phyloP scores from a whole-genome alignment of 108 stramenopile genomes.

The Aureococcus anophagefferens region DNA sequence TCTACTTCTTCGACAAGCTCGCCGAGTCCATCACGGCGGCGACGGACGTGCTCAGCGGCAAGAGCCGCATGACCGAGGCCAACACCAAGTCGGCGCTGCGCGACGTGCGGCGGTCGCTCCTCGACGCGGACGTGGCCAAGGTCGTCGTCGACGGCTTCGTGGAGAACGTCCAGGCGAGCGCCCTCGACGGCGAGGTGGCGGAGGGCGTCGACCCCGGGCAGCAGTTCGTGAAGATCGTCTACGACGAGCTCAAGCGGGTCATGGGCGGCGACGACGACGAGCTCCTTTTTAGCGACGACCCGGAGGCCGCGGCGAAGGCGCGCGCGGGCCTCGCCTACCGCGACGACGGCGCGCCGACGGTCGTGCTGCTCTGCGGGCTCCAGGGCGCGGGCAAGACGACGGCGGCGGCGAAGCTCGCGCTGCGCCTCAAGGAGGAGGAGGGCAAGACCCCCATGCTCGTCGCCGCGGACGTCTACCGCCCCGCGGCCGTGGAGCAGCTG shows the following conservation, averaged over 20 bases:
- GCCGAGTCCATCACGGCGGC: too few relatives aligned
- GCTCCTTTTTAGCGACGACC: neutral
- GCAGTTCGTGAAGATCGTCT: slow-evolving; percentile 87
- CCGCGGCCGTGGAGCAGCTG: slow-evolving; percentile 87
- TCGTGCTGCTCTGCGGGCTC: slow-evolving; percentile 81
- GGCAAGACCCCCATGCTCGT: slow-evolving; percentile 66
- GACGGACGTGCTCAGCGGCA: too few relatives aligned
- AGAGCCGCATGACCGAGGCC: slow-evolving; percentile 53
- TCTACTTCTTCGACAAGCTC: too few relatives aligned
- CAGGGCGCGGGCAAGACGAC: slow-evolving; percentile 95
- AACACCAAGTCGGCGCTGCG: slow-evolving; percentile 63
- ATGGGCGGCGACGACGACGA: slow-evolving; percentile 63
- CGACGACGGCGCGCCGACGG: slow-evolving; percentile 50
- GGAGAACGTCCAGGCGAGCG: slow-evolving; percentile 64
- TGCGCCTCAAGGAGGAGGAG: slow-evolving; percentile 70
- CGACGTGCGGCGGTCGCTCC: slow-evolving; percentile 71
- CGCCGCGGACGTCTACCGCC: slow-evolving; percentile 90
- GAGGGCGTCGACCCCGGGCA: slow-evolving; percentile 81
- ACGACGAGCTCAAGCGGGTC: slow-evolving; percentile 81
- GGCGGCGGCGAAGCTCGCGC: slow-evolving; percentile 80
- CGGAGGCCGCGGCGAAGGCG: slow-evolving; percentile 25
- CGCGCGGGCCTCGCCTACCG: slow-evolving; percentile 41
- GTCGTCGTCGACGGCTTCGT: slow-evolving; percentile 77
- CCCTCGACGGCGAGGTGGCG: slow-evolving; percentile 65
- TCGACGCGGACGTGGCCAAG: slow-evolving; percentile 79